Base-by-base conservation (phyloP, 2,329 filamentous ascomycete genomes). In the Ceratocystis ficicola region DNA sequence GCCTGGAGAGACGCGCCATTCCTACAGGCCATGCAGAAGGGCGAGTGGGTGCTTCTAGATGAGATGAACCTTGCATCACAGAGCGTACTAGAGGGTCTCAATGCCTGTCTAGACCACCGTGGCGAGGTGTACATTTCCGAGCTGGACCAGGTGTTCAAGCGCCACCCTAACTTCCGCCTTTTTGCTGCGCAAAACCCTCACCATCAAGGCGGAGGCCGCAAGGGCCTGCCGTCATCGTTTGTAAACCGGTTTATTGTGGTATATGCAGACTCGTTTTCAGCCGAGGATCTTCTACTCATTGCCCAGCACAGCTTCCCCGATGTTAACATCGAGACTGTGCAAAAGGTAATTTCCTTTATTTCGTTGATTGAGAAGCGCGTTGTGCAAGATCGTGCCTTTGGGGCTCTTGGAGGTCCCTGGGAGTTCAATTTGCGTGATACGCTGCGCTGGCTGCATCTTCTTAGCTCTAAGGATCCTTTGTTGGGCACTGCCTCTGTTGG, bases 31-130 rank as follows among this genome's bases (percentile, higher is more conserved):
- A 97, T 99, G 93, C 94, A 97, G 73, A 88, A 85, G 67, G 94
- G 94, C 32, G 89, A 95, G 71, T 99, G 94, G 94, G 94, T 99
- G 10, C 79, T 99, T 32, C 81, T 99, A 0, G 94, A 99, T 72
- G 94, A 99, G 78, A 99, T 99, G 94, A 99, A 99, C 72, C 77
- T 99, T 69, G 94, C 95, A 1, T 97, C 93, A 0, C 94, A 99
- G 73, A 95, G 93, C 3, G 92, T 99, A 1, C 82, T 99, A 0
- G 94, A 99, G 77, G 95, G 94, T 69, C 79, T 99, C 41, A 99
- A 99, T 70, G 93, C 94, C 25, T 97, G 94, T 77, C 81, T 99
- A 36, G 94, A 99, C 74, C 95, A 99, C 74, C 86, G 95, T 75
- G 93, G 94, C 67, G 90, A 96, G 74, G 90, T 96, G 0, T 99